Conservation (phyloP, 2,329 filamentous ascomycete genomes). For the Tolypocladium cylindrosporum region DNA sequence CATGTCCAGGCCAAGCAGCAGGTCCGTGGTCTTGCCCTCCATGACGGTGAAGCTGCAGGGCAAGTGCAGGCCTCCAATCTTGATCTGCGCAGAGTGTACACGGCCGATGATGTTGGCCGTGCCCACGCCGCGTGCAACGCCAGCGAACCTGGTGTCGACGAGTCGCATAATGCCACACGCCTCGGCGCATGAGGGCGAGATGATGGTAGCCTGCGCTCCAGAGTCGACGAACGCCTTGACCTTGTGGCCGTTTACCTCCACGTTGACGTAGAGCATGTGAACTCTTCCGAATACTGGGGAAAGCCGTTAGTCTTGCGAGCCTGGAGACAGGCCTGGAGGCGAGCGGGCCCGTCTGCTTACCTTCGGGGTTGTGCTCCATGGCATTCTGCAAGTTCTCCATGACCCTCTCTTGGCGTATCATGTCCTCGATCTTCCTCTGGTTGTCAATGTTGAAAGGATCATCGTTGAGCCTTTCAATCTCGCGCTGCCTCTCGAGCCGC, state of each 20-base stretch:
- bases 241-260: constrained; percentile 84
- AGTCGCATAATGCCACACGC: constrained; percentile 92
- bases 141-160: constrained; percentile 84
- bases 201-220: constrained; percentile 94
- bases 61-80: constrained; percentile 77
- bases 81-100: constrained; percentile 91
- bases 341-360: constrained; percentile 34
- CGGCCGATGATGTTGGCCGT: constrained; percentile 91
- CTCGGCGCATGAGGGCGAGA: constrained; percentile 90
- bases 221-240: constrained; percentile 97
- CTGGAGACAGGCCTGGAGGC: not conserved
- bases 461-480: constrained; percentile 78
- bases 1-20: constrained; percentile 92
- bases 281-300: constrained; percentile 78
- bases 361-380: constrained; percentile 95
- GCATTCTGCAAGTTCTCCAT: constrained; percentile 94
- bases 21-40: constrained; percentile 94
- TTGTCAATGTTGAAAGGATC: constrained; percentile 92
- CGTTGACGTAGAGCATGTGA: constrained; percentile 92
- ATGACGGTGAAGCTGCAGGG: constrained; percentile 98
- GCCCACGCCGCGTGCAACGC: constrained; percentile 86
- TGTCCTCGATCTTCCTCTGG: constrained; percentile 88
- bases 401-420: constrained; percentile 89
- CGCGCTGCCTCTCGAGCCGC: constrained; percentile 67
- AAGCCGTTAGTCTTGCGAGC: constrained; percentile 1